A percentile compares a stretch with the other conserved stretches of the same genome.
Evolutionary conservation across 2,329 filamentous ascomycete genomes (phyloP).

Genomic region (Cercospora brassicicola): DNA sequence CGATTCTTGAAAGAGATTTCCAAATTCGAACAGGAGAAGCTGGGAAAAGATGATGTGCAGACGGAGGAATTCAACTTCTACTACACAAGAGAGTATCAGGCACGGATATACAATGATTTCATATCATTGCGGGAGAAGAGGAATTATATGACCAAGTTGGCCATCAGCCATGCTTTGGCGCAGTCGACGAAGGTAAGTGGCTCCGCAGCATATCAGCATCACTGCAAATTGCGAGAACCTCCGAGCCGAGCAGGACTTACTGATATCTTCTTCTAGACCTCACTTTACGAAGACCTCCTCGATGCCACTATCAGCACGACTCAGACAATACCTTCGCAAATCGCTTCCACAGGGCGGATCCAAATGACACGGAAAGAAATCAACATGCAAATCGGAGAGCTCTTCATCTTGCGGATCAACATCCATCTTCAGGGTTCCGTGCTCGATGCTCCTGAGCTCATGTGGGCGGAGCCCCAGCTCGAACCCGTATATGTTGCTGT

Average conservation of each 20-base stretch:
- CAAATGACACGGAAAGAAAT: constrained; percentile 84
- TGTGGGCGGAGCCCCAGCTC: constrained; percentile 96
- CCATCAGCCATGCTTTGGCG: constrained; percentile 90
- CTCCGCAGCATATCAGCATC: background rate
- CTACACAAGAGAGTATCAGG: constrained; percentile 96
- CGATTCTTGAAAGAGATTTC: constrained; percentile 89
- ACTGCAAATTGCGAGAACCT: background rate
- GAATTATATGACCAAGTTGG: constrained; percentile 97
- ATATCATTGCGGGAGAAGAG: constrained; percentile 90
- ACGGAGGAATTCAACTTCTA: constrained; percentile 99
- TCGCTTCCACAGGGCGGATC: constrained; percentile 89
- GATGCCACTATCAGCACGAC: constrained; percentile 90
- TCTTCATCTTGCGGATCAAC: constrained; percentile 96
- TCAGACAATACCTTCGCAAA: constrained; percentile 88
- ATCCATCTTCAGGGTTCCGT: constrained; percentile 97
- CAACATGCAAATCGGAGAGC: constrained; percentile 98
- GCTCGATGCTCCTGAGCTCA: constrained; percentile 92
- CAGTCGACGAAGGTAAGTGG: constrained; percentile 83
- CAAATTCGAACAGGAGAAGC: constrained; percentile 90
- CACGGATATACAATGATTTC: constrained; percentile 98
- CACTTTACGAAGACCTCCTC: constrained; percentile 91
- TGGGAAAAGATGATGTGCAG: constrained; percentile 84
- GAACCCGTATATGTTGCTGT: constrained; percentile 97
- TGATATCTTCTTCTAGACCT: constrained; percentile 61
- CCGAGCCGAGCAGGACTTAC: background rate